These are phyloP conservation scores for Saturnispora halmiae DNA, from an alignment of 805 yeast species.

Conservation along the genomic window DNA sequence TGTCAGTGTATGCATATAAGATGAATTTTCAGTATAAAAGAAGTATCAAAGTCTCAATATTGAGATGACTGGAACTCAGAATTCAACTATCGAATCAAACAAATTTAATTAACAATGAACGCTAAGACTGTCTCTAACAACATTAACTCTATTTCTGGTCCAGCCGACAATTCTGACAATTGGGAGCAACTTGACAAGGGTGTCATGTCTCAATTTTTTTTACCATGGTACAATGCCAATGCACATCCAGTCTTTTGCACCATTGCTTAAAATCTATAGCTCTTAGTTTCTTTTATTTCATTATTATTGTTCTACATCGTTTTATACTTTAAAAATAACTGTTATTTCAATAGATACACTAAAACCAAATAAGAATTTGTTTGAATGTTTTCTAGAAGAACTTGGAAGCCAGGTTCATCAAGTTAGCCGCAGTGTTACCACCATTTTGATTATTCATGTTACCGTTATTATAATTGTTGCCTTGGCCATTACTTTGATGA, in stretches of 20 bases:
- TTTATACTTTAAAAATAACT: not conserved
- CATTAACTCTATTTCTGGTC: not conserved
- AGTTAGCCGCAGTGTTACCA: constrained; percentile 7
- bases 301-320: not conserved
- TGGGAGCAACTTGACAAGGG: not conserved
- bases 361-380: not conserved
- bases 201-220: not conserved
- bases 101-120: constrained; percentile 3
- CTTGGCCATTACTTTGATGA: not conserved
- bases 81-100: not conserved
- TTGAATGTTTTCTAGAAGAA: constrained; percentile 7
- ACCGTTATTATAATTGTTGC: not conserved
- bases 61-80: too few species aligned
- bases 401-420: constrained; percentile 13
- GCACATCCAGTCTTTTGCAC: constrained; percentile 3
- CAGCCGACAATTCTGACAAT: constrained; percentile 5
- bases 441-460: not conserved
- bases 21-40: too few species aligned
- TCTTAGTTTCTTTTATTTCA: not conserved
- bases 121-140: constrained; percentile 5
- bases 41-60: too few species aligned
- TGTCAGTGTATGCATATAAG: too few species aligned
- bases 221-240: not conserved
- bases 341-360: not conserved
- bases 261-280: not conserved